phyloP scores from a whole-genome alignment of 805 yeast genomes.

The Candida hungchunana region DNA sequence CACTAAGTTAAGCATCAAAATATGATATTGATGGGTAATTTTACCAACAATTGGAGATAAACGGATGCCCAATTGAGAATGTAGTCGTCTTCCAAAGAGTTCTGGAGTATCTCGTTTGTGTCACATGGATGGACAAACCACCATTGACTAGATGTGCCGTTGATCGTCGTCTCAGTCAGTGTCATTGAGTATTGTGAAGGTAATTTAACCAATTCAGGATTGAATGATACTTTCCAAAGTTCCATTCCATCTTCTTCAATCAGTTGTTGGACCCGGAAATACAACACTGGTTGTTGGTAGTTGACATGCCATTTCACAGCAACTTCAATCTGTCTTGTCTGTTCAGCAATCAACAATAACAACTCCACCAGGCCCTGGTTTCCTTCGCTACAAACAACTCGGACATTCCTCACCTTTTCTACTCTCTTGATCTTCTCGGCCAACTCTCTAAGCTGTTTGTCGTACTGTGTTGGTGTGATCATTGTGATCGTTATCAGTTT shows the following conservation, averaged over 20 bases:
- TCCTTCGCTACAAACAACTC: too few species aligned
- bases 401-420: too few species aligned
- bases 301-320: slow-evolving; percentile 3
- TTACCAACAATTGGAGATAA: slow-evolving; percentile 8
- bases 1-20: slow-evolving; percentile 9
- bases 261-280: slow-evolving; percentile 7
- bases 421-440: too few species aligned
- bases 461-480: too few species aligned
- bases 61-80: slow-evolving; percentile 30
- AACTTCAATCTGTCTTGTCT: too few species aligned
- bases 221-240: slow-evolving; percentile 4
- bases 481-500: too few species aligned
- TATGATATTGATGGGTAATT: slow-evolving; percentile 2
- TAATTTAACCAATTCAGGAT: slow-evolving; percentile 1
- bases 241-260: neutral
- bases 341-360: too few species aligned
- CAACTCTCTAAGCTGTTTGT: too few species aligned
- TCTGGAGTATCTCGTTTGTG: slow-evolving; percentile 27
- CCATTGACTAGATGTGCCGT: too few species aligned
- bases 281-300: slow-evolving; percentile 14
- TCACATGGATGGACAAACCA: slow-evolving; percentile 41
- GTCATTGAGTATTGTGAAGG: slow-evolving; percentile 7
- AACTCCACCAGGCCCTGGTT: too few species aligned
- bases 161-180: slow-evolving; percentile 6
- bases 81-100: slow-evolving; percentile 17